Conservation (phyloP, 2,329 filamentous ascomycete genomes). For the Phoma sp. region DNA sequence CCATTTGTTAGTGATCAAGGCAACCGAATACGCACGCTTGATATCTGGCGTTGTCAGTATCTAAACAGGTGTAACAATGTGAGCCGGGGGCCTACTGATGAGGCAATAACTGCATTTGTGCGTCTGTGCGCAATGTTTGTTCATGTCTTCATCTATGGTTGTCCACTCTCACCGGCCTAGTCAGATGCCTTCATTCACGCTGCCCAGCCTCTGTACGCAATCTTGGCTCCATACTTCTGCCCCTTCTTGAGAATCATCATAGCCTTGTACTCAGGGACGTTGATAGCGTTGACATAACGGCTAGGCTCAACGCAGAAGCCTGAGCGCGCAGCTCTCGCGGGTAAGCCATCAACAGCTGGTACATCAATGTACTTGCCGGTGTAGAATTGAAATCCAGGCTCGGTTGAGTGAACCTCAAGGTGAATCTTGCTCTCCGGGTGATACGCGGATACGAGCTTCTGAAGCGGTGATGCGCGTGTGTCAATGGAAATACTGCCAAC, state of each 20-base stretch:
- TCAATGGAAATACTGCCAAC: conserved; percentile 61
- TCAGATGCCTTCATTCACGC: conserved; percentile 37
- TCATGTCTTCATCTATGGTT: neutral
- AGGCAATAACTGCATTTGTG: neutral
- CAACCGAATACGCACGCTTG: neutral
- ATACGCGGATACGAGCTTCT: conserved; percentile 72
- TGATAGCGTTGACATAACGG: conserved; percentile 87
- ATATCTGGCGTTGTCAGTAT: neutral
- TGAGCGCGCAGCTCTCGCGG: conserved; percentile 71
- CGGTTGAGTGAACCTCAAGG: conserved; percentile 87
- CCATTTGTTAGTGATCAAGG: neutral
- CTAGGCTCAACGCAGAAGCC: conserved; percentile 94
- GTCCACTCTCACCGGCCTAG: neutral
- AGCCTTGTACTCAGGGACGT: conserved; percentile 78
- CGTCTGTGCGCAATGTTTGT: neutral
- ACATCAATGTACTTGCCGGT: conserved; percentile 86
- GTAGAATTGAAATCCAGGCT: conserved; percentile 97
- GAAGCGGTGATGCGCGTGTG: conserved; percentile 65
- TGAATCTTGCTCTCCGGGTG: conserved; percentile 79
- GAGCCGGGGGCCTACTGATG: neutral
- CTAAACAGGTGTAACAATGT: neutral
- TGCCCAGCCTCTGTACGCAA: conserved; percentile 87
- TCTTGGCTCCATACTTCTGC: conserved; percentile 79
- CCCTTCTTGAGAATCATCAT: conserved; percentile 87
- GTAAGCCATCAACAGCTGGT: conserved; percentile 65